Evolutionary conservation across 352 stramenopile species (phyloP).

Genomic region (Aphanomyces euteiches): DNA sequence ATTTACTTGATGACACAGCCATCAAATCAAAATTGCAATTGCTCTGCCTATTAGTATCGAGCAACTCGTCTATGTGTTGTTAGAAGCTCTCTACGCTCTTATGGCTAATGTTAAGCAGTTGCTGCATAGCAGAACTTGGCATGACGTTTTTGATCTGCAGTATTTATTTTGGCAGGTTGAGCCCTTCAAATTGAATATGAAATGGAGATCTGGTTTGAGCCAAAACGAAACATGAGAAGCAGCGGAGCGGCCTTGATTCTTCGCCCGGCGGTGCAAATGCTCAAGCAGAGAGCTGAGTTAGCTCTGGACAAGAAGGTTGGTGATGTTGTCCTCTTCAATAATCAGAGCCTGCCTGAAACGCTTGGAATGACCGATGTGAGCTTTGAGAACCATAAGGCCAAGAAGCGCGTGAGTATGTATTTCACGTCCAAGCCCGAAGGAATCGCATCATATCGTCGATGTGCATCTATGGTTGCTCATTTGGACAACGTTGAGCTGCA

Average conservation of each 20-base stretch:
- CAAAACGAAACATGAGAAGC: background rate
- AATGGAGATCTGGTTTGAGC: too few species aligned
- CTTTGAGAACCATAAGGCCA: constrained; percentile 25
- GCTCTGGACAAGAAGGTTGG: constrained; percentile 12
- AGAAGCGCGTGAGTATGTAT: constrained; percentile 28
- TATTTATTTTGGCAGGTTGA: too few species aligned
- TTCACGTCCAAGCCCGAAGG: constrained; percentile 31
- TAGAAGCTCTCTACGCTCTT: too few species aligned
- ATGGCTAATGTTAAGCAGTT: too few species aligned
- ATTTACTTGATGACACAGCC: too few species aligned
- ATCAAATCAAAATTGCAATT: too few species aligned
- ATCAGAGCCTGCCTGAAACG: constrained; percentile 2
- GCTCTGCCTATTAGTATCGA: too few species aligned
- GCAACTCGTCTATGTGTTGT: too few species aligned
- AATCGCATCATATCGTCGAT: constrained; percentile 15
- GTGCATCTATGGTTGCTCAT: constrained; percentile 8
- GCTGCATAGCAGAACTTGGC: too few species aligned
- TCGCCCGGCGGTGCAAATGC: constrained; percentile 19
- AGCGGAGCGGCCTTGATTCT: background rate
- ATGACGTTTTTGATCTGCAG: too few species aligned
- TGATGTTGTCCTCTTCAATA: constrained; percentile 28
- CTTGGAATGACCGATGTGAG: constrained; percentile 24
- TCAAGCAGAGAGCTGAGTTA: constrained; percentile 22
- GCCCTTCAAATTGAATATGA: too few species aligned
- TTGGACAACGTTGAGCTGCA: constrained; percentile 25